phyloP scores from a whole-genome alignment of 192 early-diverging fungal species.

The Gaertneriomyces semiglobifer region DNA sequence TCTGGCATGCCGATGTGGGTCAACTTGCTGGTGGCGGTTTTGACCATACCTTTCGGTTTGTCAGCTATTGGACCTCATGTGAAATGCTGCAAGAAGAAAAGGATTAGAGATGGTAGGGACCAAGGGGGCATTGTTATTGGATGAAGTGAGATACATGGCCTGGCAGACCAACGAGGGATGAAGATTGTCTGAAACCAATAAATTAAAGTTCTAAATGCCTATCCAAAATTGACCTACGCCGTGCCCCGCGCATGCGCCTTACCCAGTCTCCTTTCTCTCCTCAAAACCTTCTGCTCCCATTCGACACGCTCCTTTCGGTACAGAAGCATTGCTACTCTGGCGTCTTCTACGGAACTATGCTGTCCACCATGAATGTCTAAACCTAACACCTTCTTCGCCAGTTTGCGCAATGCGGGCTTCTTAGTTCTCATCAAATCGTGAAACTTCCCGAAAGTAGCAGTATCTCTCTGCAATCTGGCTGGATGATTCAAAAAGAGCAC shows the following conservation, averaged over 20 bases:
- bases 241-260: neutral
- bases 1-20: too few species aligned
- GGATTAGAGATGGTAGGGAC: too few species aligned
- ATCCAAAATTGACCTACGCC: too few species aligned
- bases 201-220: too few species aligned
- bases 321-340: conserved; percentile 81
- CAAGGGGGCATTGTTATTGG: too few species aligned
- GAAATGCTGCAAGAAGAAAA: too few species aligned
- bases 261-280: conserved; percentile 31
- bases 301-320: conserved; percentile 77
- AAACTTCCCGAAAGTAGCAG: conserved; percentile 73
- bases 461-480: conserved; percentile 73
- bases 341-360: conserved; percentile 91
- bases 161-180: too few species aligned
- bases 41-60: too few species aligned
- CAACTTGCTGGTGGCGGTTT: too few species aligned
- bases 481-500: conserved; percentile 80
- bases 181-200: too few species aligned
- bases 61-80: too few species aligned
- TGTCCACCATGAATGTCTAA: conserved; percentile 81
- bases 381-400: conserved; percentile 71
- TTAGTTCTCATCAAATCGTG: conserved; percentile 60
- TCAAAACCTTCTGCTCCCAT: conserved; percentile 65
- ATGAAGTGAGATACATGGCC: too few species aligned
- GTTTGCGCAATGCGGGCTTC: conserved; percentile 66